Conservation (phyloP, 768 basidiomycete genomes). For the Myochromella boudieri region DNA sequence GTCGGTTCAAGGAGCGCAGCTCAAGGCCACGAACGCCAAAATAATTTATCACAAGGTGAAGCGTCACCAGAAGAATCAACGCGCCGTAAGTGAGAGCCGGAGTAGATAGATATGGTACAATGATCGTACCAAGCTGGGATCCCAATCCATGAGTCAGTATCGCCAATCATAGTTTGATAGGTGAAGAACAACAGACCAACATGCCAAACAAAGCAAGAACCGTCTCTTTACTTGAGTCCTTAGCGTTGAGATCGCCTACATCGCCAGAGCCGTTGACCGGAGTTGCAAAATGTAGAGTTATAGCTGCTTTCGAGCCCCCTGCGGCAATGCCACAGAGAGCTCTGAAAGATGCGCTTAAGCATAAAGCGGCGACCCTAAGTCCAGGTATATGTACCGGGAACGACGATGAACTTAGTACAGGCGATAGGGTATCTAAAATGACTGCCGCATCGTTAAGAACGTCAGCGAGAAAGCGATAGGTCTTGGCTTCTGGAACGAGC, state of each 20-base stretch:
- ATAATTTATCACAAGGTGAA: constrained; percentile 61
- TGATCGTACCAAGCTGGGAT: constrained; percentile 55
- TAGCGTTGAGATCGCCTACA: constrained; percentile 70
- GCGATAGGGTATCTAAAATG: constrained; percentile 60
- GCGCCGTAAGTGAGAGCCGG: constrained; percentile 47
- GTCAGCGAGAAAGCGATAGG: constrained; percentile 66
- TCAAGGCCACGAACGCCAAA: constrained; percentile 57
- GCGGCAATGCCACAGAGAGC: constrained; percentile 65
- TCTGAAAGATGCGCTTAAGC: constrained; percentile 57
- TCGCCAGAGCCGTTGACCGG: constrained; percentile 53
- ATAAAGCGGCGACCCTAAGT: constrained; percentile 49
- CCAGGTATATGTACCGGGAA: constrained; percentile 35
- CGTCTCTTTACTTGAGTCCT: constrained; percentile 72
- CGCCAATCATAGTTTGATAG: background rate
- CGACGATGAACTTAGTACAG: constrained; percentile 41
- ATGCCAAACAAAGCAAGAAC: constrained; percentile 66
- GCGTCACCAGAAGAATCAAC: constrained; percentile 48
- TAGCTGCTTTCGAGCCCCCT: constrained; percentile 68
- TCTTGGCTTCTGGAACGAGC: constrained; percentile 69
- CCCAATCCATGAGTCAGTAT: background rate
- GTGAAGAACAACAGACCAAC: constrained; percentile 44
- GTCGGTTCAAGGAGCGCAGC: constrained; percentile 58
- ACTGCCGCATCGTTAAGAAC: constrained; percentile 62
- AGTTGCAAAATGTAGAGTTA: constrained; percentile 65
- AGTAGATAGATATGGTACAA: constrained; percentile 56